A percentile compares a stretch with the other conserved stretches of the same genome.
Conservation (phyloP, 202 grass and related monocot species). For the Saccharum hybrid region DNA sequence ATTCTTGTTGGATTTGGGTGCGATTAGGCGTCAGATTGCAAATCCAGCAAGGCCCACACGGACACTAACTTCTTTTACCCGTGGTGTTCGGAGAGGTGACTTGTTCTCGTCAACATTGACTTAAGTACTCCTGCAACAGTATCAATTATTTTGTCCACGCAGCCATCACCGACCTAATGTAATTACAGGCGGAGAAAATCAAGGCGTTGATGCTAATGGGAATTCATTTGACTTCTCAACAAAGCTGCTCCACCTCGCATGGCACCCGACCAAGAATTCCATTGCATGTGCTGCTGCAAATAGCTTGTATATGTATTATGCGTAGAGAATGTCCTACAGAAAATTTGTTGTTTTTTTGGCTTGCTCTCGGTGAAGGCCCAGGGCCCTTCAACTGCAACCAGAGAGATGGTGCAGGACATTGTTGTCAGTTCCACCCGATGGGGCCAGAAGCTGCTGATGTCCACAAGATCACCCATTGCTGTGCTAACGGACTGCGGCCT, state of each 20-base stretch:
- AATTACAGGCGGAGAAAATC: constrained; percentile 75
- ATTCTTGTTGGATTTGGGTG: constrained; percentile 11
- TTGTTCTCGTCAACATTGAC: constrained; percentile 12
- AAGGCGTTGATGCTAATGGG: constrained; percentile 79
- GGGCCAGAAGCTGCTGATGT: constrained; percentile 45
- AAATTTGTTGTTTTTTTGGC: constrained; percentile 56
- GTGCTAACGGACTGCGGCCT: constrained; percentile 33
- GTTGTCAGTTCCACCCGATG: constrained; percentile 26
- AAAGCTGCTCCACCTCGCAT: constrained; percentile 92
- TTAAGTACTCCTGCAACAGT: constrained; percentile 12
- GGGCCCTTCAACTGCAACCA: constrained; percentile 47
- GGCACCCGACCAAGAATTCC: constrained; percentile 93
- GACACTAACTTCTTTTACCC: constrained; percentile 61
- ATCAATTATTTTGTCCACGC: constrained; percentile 4
- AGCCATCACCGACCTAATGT: constrained; percentile 31
- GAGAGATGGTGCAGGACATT: constrained; percentile 45
- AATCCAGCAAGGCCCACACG: constrained; percentile 71
- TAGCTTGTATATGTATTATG: constrained; percentile 99
- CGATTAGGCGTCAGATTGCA: constrained; percentile 68
- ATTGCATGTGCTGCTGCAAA: constrained; percentile 96
- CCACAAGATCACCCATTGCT: constrained; percentile 41
- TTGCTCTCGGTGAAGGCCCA: constrained; percentile 39
- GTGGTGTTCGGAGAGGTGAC: constrained; percentile 76
- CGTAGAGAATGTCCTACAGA: constrained; percentile 58
- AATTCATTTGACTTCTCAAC: constrained; percentile 81